Conservation (phyloP, 2,329 filamentous ascomycete species). For the Aureobasidium uvarum region DNA sequence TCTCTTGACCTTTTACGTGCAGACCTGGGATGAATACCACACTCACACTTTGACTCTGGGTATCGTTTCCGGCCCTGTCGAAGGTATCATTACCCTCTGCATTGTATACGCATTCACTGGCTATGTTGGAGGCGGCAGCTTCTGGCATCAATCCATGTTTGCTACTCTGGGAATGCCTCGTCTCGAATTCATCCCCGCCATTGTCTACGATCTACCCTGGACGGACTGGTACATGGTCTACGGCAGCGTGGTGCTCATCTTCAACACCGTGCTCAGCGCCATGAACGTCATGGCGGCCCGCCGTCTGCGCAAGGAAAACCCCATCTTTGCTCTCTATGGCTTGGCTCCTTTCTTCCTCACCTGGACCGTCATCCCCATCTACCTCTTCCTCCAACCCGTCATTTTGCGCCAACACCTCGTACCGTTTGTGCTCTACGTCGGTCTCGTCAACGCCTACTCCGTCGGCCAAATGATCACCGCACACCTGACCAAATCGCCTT, state of each 20-base stretch:
- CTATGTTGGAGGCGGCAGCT: slow-evolving; percentile 79
- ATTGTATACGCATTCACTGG: slow-evolving; percentile 80
- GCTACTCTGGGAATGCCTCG: slow-evolving; percentile 66
- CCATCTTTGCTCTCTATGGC: slow-evolving; percentile 73
- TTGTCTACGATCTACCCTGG: slow-evolving; percentile 76
- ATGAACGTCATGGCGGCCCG: slow-evolving; percentile 82
- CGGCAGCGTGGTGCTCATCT: slow-evolving; percentile 73
- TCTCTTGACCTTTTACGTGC: slow-evolving; percentile 94
- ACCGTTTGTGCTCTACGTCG: slow-evolving; percentile 84
- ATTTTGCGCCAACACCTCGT: slow-evolving; percentile 82
- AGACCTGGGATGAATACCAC: slow-evolving; percentile 99
- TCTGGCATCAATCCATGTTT: slow-evolving; percentile 87
- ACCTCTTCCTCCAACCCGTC: slow-evolving; percentile 78
- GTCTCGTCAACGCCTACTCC: slow-evolving; percentile 88
- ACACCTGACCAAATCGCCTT: slow-evolving; percentile 81
- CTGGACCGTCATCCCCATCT: slow-evolving; percentile 74
- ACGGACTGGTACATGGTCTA: slow-evolving; percentile 92
- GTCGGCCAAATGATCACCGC: slow-evolving; percentile 96
- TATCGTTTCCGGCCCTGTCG: slow-evolving; percentile 88
- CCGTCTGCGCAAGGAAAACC: slow-evolving; percentile 67
- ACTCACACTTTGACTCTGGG: slow-evolving; percentile 93
- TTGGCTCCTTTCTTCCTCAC: slow-evolving; percentile 75
- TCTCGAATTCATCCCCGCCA: slow-evolving; percentile 62
- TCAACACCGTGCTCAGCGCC: slow-evolving; percentile 78
- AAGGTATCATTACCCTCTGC: slow-evolving; percentile 84